A percentile compares a stretch with the other conserved stretches of the same genome.
Conservation (phyloP, 2,329 filamentous ascomycete species). For the Akanthomyces uredinophilus region DNA sequence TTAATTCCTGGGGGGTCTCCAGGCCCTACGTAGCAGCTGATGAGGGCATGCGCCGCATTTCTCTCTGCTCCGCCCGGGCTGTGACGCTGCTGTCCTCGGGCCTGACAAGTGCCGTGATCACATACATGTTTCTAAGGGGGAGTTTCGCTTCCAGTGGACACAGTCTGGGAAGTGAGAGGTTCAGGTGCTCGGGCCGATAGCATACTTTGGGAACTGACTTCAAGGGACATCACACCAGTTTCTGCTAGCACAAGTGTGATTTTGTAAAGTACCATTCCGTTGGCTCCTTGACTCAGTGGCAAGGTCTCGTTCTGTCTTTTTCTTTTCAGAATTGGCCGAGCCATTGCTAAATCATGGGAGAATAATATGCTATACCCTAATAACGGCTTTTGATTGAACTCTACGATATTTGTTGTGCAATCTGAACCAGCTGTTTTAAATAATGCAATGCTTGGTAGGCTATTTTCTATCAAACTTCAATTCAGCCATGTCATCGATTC, state of each 20-base stretch:
- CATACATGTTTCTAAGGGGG: background rate
- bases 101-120: background rate
- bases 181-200: background rate
- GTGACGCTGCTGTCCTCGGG: background rate
- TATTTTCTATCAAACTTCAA: background rate
- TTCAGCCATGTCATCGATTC: too few species aligned
- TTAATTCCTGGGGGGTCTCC: too few species aligned
- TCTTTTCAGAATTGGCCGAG: too few species aligned
- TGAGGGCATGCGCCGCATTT: background rate
- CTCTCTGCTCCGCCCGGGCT: background rate
- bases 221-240: too few species aligned
- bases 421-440: background rate
- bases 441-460: background rate
- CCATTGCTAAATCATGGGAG: too few species aligned
- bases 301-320: too few species aligned
- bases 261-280: too few species aligned
- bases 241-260: too few species aligned
- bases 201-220: background rate
- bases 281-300: too few species aligned
- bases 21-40: background rate
- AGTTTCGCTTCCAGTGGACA: background rate
- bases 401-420: background rate
- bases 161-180: background rate
- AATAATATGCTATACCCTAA: too few species aligned
- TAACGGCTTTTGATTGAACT: too few species aligned